A percentile compares a stretch with the other conserved stretches of the same genome.
Evolutionary conservation across 1,284 basidiomycete species (phyloP).

Genomic region (Phenoliferia sp.): DNA sequence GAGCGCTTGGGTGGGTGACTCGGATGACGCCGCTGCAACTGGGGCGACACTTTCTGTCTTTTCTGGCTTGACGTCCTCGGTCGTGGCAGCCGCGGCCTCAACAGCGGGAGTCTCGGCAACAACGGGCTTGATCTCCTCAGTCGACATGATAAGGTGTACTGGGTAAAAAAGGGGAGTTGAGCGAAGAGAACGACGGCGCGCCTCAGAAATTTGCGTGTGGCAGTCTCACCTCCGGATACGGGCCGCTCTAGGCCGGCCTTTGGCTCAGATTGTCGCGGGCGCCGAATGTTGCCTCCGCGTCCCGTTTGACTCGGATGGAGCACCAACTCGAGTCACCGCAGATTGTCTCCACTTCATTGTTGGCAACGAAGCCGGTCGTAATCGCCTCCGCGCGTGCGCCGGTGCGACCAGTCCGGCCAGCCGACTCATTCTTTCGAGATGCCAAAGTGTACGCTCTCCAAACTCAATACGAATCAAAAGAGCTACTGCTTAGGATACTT

Average conservation of each 20-base stretch:
- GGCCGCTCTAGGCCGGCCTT: no score
- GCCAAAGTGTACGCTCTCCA: conserved; percentile 9
- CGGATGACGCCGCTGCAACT: not conserved
- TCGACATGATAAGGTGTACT: no score
- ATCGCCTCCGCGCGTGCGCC: conserved; percentile 7
- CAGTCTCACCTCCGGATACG: no score
- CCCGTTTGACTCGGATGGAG: no score
- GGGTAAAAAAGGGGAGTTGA: no score
- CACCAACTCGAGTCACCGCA: not conserved
- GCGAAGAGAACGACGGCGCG: no score
- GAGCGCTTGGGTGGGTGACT: conserved; percentile 19
- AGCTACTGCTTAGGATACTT: not conserved
- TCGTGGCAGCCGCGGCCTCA: not conserved
- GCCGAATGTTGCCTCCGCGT: no score
- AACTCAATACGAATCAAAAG: not conserved
- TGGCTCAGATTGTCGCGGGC: no score
- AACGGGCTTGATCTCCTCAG: not conserved
- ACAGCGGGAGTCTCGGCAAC: not conserved
- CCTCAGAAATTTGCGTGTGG: no score
- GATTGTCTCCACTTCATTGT: not conserved
- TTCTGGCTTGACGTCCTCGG: not conserved
- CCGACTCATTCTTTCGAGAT: conserved; percentile 24
- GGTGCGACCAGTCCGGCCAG: not conserved
- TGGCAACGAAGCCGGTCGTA: not conserved
- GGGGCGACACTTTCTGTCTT: not conserved